phyloP scores from a whole-genome alignment of 192 early-diverging fungal genomes.

The Coemansia sp. region DNA sequence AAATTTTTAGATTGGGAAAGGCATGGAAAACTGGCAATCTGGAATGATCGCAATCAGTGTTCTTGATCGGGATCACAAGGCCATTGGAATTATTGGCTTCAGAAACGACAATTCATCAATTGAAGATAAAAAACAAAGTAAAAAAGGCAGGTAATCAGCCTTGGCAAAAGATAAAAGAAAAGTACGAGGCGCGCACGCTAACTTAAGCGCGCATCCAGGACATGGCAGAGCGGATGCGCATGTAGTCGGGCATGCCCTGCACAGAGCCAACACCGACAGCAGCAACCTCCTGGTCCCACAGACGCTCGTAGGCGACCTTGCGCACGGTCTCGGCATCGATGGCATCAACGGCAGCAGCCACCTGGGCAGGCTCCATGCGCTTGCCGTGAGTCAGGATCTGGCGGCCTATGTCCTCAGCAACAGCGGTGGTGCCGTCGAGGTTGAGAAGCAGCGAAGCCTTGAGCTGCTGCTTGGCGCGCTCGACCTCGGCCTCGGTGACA shows the following conservation, averaged over 20 bases:
- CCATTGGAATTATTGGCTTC: too few relatives aligned
- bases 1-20: too few relatives aligned
- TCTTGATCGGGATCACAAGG: too few relatives aligned
- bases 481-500: slow-evolving; percentile 87
- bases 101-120: too few relatives aligned
- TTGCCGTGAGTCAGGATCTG: slow-evolving; percentile 91
- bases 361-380: slow-evolving; percentile 85
- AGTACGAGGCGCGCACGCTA: neutral
- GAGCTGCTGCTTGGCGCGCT: slow-evolving; percentile 97
- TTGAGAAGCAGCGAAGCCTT: slow-evolving; percentile 89
- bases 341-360: slow-evolving; percentile 81
- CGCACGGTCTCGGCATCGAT: slow-evolving; percentile 85
- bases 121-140: too few relatives aligned
- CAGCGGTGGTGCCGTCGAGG: slow-evolving; percentile 91
- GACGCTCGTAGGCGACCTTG: slow-evolving; percentile 82
- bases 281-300: slow-evolving; percentile 85
- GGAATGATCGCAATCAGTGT: too few relatives aligned
- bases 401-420: slow-evolving; percentile 97
- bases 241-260: slow-evolving; percentile 87
- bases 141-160: too few relatives aligned
- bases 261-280: slow-evolving; percentile 85
- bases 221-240: slow-evolving; percentile 85
- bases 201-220: slow-evolving; percentile 70
- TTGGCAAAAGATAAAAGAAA: too few relatives aligned
- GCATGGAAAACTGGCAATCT: too few relatives aligned